Percentiles rank a stretch among this genome's conserved stretches.
phyloP scores from a whole-genome alignment of 2,329 filamentous ascomycete genomes.

The Ilyonectria mors-panacis region DNA sequence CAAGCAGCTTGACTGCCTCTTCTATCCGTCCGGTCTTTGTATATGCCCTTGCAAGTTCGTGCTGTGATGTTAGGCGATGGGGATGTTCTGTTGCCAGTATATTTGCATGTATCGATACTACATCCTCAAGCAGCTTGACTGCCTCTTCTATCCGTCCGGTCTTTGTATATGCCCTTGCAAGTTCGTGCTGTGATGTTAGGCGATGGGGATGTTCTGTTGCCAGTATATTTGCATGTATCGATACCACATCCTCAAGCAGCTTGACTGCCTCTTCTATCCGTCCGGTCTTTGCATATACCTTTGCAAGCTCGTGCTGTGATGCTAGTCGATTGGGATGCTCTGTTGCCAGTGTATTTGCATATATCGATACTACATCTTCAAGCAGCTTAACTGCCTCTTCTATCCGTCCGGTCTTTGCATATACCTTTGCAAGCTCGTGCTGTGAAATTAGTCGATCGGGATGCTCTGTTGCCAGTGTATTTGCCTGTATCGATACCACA shows the following conservation, averaged over 20 bases:
- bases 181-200: background rate
- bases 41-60: conserved; percentile 12
- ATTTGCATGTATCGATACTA: background rate
- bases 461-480: background rate
- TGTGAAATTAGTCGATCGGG: background rate
- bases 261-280: background rate
- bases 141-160: background rate
- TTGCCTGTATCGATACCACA: background rate
- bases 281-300: background rate
- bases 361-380: background rate
- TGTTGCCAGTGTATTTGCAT: background rate
- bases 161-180: background rate
- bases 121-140: background rate
- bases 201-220: background rate
- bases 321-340: background rate
- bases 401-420: background rate
- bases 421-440: background rate
- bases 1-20: background rate
- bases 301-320: background rate
- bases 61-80: conserved; percentile 6
- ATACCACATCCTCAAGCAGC: too few relatives aligned
- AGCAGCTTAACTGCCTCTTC: background rate
- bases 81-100: background rate
- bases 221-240: background rate
- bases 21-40: background rate